These are phyloP conservation scores for Moricandia moricandioides DNA, from an alignment of 345 rosid species.

Conservation along the genomic window DNA sequence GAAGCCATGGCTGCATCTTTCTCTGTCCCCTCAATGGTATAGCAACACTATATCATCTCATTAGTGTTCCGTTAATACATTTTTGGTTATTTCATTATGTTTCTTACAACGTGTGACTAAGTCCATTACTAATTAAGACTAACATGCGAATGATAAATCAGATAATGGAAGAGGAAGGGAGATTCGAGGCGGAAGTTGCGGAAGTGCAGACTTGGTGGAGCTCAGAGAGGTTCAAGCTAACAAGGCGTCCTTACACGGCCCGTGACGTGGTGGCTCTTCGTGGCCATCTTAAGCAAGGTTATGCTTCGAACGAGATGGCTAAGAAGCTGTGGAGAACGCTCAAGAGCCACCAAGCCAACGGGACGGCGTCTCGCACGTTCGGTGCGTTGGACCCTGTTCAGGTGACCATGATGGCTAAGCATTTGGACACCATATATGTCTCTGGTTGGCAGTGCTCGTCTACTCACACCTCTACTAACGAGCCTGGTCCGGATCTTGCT, in stretches of 20 bases:
- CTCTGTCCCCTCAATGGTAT: conserved; percentile 90
- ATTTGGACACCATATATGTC: conserved; percentile 80
- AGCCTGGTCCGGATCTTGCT: conserved; percentile 98
- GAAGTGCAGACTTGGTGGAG: conserved; percentile 98
- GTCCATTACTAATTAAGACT: not conserved
- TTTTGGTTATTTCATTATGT: not conserved
- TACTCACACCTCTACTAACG: conserved; percentile 86
- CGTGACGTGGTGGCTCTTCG: conserved; percentile 85
- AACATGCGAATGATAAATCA: conserved; percentile 18
- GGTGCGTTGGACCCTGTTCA: conserved; percentile 95
- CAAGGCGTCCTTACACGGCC: conserved; percentile 73
- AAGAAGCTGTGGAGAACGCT: conserved; percentile 90
- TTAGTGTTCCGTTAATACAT: not conserved
- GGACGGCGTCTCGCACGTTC: conserved; percentile 89
- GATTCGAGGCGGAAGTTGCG: conserved; percentile 84
- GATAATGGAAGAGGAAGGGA: conserved; percentile 94
- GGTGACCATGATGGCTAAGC: conserved; percentile 96
- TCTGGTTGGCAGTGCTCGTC: conserved; percentile 99
- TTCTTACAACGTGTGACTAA: not conserved
- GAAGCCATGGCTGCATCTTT: conserved; percentile 88
- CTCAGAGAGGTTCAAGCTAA: conserved; percentile 94
- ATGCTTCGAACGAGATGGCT: conserved; percentile 87
- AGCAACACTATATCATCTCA: not conserved
- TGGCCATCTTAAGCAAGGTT: conserved; percentile 74
- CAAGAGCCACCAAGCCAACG: conserved; percentile 81